A percentile compares a stretch with the other conserved stretches of the same genome.
phyloP scores from a whole-genome alignment of 1,284 basidiomycete species.

The Xanthoconium separans region DNA sequence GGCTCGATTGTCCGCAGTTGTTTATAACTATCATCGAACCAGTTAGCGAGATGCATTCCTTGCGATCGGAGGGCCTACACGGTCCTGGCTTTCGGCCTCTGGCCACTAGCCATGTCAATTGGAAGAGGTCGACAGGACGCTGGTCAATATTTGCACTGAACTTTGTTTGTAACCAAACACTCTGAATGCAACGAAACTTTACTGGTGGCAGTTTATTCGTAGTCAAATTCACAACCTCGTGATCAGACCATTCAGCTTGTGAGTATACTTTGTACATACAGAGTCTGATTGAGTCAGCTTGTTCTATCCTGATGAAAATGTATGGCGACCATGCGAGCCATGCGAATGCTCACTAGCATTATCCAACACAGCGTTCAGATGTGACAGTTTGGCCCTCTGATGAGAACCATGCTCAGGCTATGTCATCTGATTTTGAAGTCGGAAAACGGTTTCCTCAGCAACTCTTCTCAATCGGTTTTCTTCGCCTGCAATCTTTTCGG shows the following conservation, averaged over 20 bases:
- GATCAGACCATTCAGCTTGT: neutral
- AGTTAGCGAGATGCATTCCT: constrained; percentile 10
- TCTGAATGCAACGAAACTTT: no score
- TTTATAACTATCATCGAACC: constrained; percentile 56
- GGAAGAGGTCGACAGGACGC: neutral
- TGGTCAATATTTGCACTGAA: constrained; percentile 4
- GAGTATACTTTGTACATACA: neutral
- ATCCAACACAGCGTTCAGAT: neutral
- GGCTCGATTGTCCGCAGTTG: constrained; percentile 71
- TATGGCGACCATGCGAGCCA: neutral
- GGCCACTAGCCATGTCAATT: constrained; percentile 26
- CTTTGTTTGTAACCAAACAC: constrained; percentile 12
- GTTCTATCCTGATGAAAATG: constrained; percentile 11
- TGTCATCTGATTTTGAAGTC: constrained; percentile 19
- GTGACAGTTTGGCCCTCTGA: neutral
- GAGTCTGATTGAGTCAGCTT: neutral
- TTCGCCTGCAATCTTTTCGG: constrained; percentile 51
- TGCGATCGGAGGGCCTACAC: constrained; percentile 39
- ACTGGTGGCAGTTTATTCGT: no score
- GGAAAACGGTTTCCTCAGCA: constrained; percentile 46
- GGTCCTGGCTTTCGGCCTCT: constrained; percentile 53
- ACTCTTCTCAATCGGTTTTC: constrained; percentile 49
- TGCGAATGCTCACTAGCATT: neutral
- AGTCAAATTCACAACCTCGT: no score
- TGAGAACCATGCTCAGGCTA: neutral